Evolutionary conservation across 2,329 filamentous ascomycete genomes (phyloP), one percentile per base, ranked within the genome.

Genomic region (Talaromyces amestolkiae): DNA sequence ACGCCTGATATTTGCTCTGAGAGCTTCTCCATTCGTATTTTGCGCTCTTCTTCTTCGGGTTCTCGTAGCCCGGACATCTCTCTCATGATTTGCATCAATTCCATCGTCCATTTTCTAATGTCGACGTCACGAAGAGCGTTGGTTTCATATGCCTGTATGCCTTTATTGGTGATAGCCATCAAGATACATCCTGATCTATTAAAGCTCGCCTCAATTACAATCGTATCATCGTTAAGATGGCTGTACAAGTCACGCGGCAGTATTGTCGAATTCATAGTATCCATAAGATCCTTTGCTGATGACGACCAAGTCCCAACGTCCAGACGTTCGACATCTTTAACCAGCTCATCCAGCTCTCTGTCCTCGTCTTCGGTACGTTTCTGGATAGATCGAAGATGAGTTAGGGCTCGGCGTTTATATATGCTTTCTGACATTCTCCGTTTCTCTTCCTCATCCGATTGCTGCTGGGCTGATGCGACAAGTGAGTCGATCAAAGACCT

Each of bases 181-280:
- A 68, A 61, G 19, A 70, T 53, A 11, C 60, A 63, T 10, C 71
- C 71, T 22, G 58, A 67, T 19, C 41, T 47, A 17, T 65, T 67
- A 63, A 72, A 71, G 0, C 67, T 66, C 10, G 67, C 67, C 61
- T 72, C 70, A 5, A 72, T 69, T 24, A 71, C 69, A 4, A 71
- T 68, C 11, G 67, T 56, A 62, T 71, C 64, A 1, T 63, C 47
- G 17, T 67, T 67, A 37, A 72, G 68, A 47, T 67, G 69, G 15
- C 63, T 43, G 31, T 68, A 72, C 6, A 72, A 58, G 3, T 63
- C 49, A 1, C 31, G 58, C 1, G 70, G 69, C 0, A 69, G 58
- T 35, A 69, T 59, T 1, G 58, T 43, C 3, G 69, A 69, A 53
- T 69, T 70, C 24, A 66, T 65, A 1, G 65, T 69, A 31, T 71